Conservation (phyloP, 257 asterid species). For the Cordia subcordata region DNA sequence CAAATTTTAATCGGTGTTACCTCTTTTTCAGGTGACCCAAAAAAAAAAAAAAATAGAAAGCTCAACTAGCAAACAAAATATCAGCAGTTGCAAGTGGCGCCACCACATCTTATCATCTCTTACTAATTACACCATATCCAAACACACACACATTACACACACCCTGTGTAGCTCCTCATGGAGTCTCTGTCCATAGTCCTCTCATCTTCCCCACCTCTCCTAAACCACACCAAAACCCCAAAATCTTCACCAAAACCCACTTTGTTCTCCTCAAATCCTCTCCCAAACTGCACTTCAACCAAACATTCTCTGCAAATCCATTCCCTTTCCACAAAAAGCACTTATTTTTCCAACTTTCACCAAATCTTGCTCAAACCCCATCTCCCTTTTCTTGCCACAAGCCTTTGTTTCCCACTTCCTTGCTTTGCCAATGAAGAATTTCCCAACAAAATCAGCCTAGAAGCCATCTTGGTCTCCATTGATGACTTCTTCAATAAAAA, state of each 20-base stretch:
- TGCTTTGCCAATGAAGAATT: constrained; percentile 53
- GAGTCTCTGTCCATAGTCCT: constrained; percentile 62
- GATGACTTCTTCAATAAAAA: constrained; percentile 66
- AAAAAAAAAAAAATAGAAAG: too few relatives aligned
- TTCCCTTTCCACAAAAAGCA: not conserved
- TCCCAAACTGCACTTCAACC: constrained; percentile 20
- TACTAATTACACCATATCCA: not conserved
- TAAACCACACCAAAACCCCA: constrained; percentile 36
- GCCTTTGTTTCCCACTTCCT: constrained; percentile 50
- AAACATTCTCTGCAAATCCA: constrained; percentile 13
- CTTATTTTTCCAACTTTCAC: constrained; percentile 15
- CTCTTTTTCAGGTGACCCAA: too few relatives aligned
- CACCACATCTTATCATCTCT: constrained; percentile 42
- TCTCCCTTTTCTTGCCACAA: constrained; percentile 29
- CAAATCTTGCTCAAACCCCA: constrained; percentile 26
- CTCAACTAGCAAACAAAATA: too few relatives aligned
- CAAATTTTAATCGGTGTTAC: too few relatives aligned
- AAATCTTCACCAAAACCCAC: constrained; percentile 27
- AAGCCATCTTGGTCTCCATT: constrained; percentile 63
- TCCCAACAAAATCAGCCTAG: constrained; percentile 60
- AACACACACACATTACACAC: not conserved
- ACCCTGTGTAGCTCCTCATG: constrained; percentile 27
- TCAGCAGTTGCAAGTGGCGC: too few relatives aligned
- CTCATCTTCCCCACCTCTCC: constrained; percentile 44
- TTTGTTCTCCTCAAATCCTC: constrained; percentile 13